Percentiles rank a stretch among this genome's conserved stretches.
Conservation (phyloP, 495 filamentous ascomycete species). For the Hypoxylon perforatum region DNA sequence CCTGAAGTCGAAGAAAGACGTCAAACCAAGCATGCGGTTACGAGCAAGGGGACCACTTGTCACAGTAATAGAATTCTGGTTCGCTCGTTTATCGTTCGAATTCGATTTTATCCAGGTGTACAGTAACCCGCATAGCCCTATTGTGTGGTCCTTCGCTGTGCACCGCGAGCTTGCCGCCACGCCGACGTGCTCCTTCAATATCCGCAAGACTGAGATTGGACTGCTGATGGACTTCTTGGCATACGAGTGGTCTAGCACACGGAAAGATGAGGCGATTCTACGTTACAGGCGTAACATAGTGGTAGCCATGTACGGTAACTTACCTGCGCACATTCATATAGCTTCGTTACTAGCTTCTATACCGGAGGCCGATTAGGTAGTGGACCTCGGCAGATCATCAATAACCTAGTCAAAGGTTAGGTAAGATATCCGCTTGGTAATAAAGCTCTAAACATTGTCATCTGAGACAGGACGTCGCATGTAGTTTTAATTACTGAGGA, state of each 20-base stretch:
- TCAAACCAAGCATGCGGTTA: slow-evolving; percentile 21
- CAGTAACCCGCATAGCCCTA: slow-evolving; percentile 25
- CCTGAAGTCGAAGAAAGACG: slow-evolving; percentile 19
- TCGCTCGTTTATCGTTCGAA: slow-evolving; percentile 28
- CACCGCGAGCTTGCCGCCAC: slow-evolving; percentile 7
- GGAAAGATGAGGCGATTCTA: slow-evolving; percentile 26
- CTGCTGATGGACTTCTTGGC: slow-evolving; percentile 14
- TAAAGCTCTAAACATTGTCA: slow-evolving; percentile 31
- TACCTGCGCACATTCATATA: slow-evolving; percentile 9
- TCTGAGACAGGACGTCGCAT: slow-evolving; percentile 34
- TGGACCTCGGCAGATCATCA: slow-evolving; percentile 34
- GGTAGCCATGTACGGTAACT: slow-evolving; percentile 4
- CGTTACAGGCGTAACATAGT: slow-evolving; percentile 34
- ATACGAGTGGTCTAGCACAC: slow-evolving; percentile 5
- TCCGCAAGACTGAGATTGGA: slow-evolving; percentile 14
- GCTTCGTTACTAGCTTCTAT: background rate
- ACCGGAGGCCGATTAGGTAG: slow-evolving; percentile 2
- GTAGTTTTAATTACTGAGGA: slow-evolving; percentile 40
- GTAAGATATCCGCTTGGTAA: slow-evolving; percentile 36
- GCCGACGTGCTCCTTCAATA: slow-evolving; percentile 18
- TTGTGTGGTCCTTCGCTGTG: slow-evolving; percentile 12
- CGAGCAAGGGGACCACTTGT: slow-evolving; percentile 27
- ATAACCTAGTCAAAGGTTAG: slow-evolving; percentile 25
- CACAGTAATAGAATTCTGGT: slow-evolving; percentile 38
- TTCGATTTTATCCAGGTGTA: slow-evolving; percentile 26